Base-by-base conservation (phyloP, 257 asterid genomes). In the Echites panduratus region DNA sequence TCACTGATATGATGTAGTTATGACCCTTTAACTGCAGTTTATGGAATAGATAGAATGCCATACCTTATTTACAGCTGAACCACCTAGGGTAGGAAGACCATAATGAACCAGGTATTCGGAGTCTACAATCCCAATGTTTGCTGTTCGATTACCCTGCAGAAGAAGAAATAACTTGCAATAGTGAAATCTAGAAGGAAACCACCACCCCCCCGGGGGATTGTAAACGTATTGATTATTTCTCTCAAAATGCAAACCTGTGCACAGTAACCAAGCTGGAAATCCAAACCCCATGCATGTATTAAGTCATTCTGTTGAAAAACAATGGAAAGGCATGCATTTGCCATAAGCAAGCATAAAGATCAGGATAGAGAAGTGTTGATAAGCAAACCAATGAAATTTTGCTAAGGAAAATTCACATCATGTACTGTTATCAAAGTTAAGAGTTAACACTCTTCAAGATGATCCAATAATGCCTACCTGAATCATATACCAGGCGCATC, bases 281-380 rank as follows among this genome's bases (percentile, higher is more conserved):
- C 96, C 76, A 87, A 78, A 29, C 94, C 97, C 97, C 96, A 89
- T 20, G 86, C 94, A 61, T 86, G 89, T 43, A 85, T 86, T 20
- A 87, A 81, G 74, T 90, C 97, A 62, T 85, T 89, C 96, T 89
- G 88, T 74, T 27, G 20, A 67, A 29, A 40, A 41, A 58, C 72
- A 79, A 10, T 4, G 5, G 17, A 66, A 68, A 45, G 4, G n/a
- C 26, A 11, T 2, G 12, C 4, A 32, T 63, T 29, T 45, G n/a
- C 66, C 35, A 1, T 53, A 20, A 50, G 11, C 6, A 17, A 35
- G 38, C 38, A 32, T 32, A 32, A 32, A 32, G 38, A 65, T 19
- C 2, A 65, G 5, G 24, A 35, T 4, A 24, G 29, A 24, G 8
- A 20, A 43, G 49, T 22, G 10, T 9, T 22, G 44, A 0, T 1